Evolutionary conservation across 345 rosid species (phyloP), one percentile per base, ranked within the genome.

Genomic region (Aquilaria yunnanensis): DNA sequence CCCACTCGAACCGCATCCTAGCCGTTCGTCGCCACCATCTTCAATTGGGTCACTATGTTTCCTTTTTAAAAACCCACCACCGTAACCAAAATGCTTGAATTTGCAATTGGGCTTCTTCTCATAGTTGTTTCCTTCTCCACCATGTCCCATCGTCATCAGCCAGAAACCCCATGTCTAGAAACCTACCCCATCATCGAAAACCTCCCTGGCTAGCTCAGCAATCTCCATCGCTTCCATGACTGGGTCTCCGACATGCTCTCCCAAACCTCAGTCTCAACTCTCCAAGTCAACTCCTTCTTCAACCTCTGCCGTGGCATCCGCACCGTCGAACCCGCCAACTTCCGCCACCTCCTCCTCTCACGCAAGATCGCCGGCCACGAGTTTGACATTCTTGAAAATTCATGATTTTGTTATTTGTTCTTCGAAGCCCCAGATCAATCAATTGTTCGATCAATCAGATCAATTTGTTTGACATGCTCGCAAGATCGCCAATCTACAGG

Each of bases 201-300:
- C 78, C 71, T 80, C 61, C 71, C 59, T 5, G 74, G 68, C 3
- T 59, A 80, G 64, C 80, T 83, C 80, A 80, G 77, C 55, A 78
- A 81, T 77, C 75, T 67, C 74, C 80, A 77, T 68, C 82, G 84
- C 71, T 75, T 83, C 76, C 85, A 83, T 59, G 85, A 81, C 62
- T 83, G 89, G 85, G 50, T 75, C 9, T n/a, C 82, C 5, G 83
- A 81, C 49, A 79, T 77, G 74, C 89, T 83, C 69, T 59, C 74
- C 69, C 34, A 41, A 14, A 77, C 84, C 34, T 79, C 84, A 2
- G 66, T 82, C 3, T 67, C 79, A 30, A 78, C 84, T 43, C 69
- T 84, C 56, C 76, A 72, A 54, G 79, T 77, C 76, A 58, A 63
- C 47, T 3, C 64, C 51, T 77, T 78, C 62, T 71, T 83, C 60